Evolutionary conservation across 192 early-diverging fungal genomes (phyloP), one percentile per base, ranked within the genome.

Genomic region (Phlyctochytrium bullatum): DNA sequence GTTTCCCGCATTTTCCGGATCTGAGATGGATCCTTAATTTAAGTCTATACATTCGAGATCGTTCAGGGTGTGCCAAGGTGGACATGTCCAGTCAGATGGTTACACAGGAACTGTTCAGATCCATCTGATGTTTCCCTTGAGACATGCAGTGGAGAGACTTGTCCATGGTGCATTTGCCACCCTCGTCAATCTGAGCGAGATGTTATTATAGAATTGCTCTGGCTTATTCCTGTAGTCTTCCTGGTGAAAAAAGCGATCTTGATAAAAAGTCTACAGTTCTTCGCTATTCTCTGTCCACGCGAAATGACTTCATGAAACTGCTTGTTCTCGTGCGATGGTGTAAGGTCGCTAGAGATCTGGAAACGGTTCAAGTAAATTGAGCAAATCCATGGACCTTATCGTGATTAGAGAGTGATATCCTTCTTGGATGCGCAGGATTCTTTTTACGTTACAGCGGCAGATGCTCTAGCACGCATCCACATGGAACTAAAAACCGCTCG

Each of bases 261-360:
- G 34, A 31, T 23, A 17, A 35, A 25, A 71, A 71, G 53, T 34
- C n/a, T 3, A 28, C 51, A 4, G 51, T 71, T 51, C 23, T 71
- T 31, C 29, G 40, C 23, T 65, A 34, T 28, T 58, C 54, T 0
- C 28, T 40, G 20, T 2, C 52, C 12, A 56, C 51, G 52, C 36
- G 69, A 4, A 28, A 36, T 57, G 61, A 65, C 34, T 64, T 62
- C 61, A 64, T 71, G 31, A 92, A 92, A 65, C 71, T 93, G 23
- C 71, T 92, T 27, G 89, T 91, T 14, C 65, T 90, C 50, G 83
- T 92, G 14, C 84, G 90, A 64, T 94, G 91, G 90, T 87, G 88
- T 3, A 78, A 80, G 62, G 83, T 82, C 54, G 89, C 88, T 16
- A 66, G 65, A 12, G 62, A 67, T 47, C 27, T 72, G 51, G 25